phyloP scores from a whole-genome alignment of 257 asterid genomes.

The Ajuga chamaepitys region DNA sequence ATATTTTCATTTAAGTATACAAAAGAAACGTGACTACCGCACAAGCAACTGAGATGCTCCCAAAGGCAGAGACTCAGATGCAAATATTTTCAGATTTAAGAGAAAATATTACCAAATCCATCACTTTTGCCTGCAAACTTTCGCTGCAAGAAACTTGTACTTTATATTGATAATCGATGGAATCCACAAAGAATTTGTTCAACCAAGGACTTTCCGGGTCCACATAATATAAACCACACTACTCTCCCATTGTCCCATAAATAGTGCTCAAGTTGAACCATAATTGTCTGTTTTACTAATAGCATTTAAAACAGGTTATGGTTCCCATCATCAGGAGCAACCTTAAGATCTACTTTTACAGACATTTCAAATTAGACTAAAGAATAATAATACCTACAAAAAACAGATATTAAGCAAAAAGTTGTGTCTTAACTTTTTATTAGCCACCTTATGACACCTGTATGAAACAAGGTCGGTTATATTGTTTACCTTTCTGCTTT shows the following conservation, averaged over 20 bases:
- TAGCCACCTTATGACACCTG: not conserved
- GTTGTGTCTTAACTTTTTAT: too few relatives aligned
- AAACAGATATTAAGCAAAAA: not conserved
- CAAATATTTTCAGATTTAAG: not conserved
- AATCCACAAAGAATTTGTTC: too few relatives aligned
- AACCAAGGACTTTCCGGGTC: too few relatives aligned
- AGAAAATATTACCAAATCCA: not conserved
- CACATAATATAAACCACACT: too few relatives aligned
- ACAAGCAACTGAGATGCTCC: not conserved
- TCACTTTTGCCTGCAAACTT: not conserved
- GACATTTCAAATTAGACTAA: not conserved
- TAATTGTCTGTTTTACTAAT: not conserved
- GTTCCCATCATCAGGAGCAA: not conserved
- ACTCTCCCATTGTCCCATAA: too few relatives aligned
- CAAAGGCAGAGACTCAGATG: not conserved
- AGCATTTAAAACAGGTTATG: not conserved
- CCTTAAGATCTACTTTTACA: not conserved
- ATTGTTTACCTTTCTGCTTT: slow-evolving; percentile 42
- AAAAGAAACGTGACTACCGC: not conserved
- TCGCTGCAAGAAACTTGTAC: not conserved
- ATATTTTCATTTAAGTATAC: not conserved
- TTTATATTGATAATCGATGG: not conserved
- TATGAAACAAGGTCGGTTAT: not conserved
- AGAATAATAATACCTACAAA: not conserved
- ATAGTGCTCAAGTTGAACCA: not conserved